Conservation (phyloP, 495 filamentous ascomycete species). For the Pyrenula massariospora region DNA sequence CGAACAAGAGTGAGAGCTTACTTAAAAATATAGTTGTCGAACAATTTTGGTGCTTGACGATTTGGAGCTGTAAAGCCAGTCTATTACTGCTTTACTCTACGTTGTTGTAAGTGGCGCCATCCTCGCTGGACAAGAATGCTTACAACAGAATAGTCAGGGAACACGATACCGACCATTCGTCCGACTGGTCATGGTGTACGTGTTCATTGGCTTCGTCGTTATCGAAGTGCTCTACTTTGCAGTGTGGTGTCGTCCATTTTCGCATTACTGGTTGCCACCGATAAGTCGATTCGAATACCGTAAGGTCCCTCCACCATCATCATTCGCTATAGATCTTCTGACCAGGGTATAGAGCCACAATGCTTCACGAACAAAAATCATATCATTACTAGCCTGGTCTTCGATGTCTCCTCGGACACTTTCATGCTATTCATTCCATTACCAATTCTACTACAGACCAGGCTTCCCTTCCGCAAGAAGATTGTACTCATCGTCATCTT, state of each 20-base stretch:
- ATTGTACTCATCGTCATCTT: constrained; percentile 35
- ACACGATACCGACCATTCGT: constrained; percentile 35
- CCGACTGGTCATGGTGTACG: constrained; percentile 41
- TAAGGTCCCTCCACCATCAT: too few relatives aligned
- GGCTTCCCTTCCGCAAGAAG: constrained; percentile 39
- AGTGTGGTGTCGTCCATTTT: constrained; percentile 53
- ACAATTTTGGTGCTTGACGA: constrained; percentile 25
- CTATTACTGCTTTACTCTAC: constrained; percentile 40
- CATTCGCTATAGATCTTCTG: too few relatives aligned
- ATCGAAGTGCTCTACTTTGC: constrained; percentile 52
- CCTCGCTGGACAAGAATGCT: not conserved
- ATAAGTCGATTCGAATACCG: too few relatives aligned
- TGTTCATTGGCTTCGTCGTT: constrained; percentile 40
- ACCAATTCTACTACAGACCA: constrained; percentile 42
- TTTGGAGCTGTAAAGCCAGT: constrained; percentile 44
- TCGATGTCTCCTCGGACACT: constrained; percentile 55
- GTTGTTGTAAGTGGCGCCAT: constrained; percentile 28
- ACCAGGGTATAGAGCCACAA: constrained; percentile 25
- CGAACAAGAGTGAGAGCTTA: not conserved
- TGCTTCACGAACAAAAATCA: constrained; percentile 33
- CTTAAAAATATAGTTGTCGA: constrained; percentile 18
- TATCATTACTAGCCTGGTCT: constrained; percentile 52
- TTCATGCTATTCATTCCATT: constrained; percentile 50
- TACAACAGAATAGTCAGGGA: constrained; percentile 10
- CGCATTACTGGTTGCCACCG: constrained; percentile 52